These are phyloP conservation scores for Amanita thiersii DNA, from an alignment of 768 basidiomycete species.

Conservation along the genomic window DNA sequence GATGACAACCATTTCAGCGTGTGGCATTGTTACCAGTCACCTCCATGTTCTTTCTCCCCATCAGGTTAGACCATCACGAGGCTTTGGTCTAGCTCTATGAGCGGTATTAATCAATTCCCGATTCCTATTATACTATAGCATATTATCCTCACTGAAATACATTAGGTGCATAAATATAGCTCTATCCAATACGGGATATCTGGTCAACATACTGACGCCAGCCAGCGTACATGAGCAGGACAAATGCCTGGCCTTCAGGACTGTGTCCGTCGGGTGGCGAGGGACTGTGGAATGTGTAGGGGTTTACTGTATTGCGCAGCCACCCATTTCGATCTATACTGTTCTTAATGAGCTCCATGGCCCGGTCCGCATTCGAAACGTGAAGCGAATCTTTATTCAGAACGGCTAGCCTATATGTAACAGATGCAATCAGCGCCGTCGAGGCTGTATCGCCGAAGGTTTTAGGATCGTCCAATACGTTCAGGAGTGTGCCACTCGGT, in stretches of 20 bases:
- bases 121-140: too few relatives aligned
- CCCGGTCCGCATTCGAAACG: slow-evolving; percentile 32
- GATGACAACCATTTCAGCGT: too few relatives aligned
- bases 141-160: too few relatives aligned
- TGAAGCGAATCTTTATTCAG: slow-evolving; percentile 28
- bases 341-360: slow-evolving; percentile 25
- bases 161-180: too few relatives aligned
- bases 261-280: slow-evolving; percentile 27
- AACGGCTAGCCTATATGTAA: slow-evolving; percentile 45
- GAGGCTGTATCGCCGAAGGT: slow-evolving; percentile 48
- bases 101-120: too few relatives aligned
- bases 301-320: slow-evolving; percentile 41
- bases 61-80: too few relatives aligned
- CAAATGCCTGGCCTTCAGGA: slow-evolving; percentile 57
- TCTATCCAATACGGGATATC: too few relatives aligned
- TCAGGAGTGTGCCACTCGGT: slow-evolving; percentile 37
- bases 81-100: too few relatives aligned
- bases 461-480: slow-evolving; percentile 40
- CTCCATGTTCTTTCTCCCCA: too few relatives aligned
- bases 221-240: slow-evolving; percentile 44
- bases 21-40: too few relatives aligned
- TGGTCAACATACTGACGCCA: slow-evolving; percentile 19
- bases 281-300: slow-evolving; percentile 36
- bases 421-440: slow-evolving; percentile 50
- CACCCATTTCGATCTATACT: slow-evolving; percentile 33